Evolutionary conservation across 1,284 basidiomycete species (phyloP), one percentile per base, ranked within the genome.

Genomic region (Coniophora puteana): DNA sequence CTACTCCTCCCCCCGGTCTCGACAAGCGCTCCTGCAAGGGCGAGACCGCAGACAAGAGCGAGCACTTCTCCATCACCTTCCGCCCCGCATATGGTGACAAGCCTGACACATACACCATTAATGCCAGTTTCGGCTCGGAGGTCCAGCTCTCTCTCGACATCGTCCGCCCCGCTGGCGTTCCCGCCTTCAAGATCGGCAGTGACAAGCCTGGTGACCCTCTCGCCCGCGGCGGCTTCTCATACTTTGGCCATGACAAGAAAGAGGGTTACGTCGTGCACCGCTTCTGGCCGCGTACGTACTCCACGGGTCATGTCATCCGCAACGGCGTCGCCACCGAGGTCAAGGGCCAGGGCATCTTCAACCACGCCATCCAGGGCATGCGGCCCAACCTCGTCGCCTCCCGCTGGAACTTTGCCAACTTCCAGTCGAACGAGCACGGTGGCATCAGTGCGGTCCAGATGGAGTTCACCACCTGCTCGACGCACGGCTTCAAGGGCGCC

Each of bases 321-420:
- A 76, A 84, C 35, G 93, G 93, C 26, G 66, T 76, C 40, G 81
- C 86, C 13, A 67, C 78, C 44, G 61, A 79, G 28, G 72, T 84
- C 30, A 71, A 78, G 26, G 93, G 91, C 30, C 72, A 81, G n/a
- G 94, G 90, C 27, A 90, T 93, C 83, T 88, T 97, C 59, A 78
- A 96, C 17, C 91, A 96, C 63, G 95, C 96, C 21, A 95, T 99
- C 62, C 96, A 99, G 65, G 95, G 94, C 55, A 97, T 99, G 93
- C 81, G 93, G 8, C 93, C 94, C 40, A 93, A 99, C 65, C 77
- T 93, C 42, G 82, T 97, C 48, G 96, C 96, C 4, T 72, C 90
- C 13, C 72, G 84, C 17, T 99, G 96, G 96, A 98, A 98, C 73
- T 99, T 99, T 71, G 85, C 75, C 39, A 79, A 90, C 67, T 99